These are phyloP conservation scores for Perkinsus marinus DNA, from an alignment of 169 alveolate genomes.

Conservation along the genomic window DNA sequence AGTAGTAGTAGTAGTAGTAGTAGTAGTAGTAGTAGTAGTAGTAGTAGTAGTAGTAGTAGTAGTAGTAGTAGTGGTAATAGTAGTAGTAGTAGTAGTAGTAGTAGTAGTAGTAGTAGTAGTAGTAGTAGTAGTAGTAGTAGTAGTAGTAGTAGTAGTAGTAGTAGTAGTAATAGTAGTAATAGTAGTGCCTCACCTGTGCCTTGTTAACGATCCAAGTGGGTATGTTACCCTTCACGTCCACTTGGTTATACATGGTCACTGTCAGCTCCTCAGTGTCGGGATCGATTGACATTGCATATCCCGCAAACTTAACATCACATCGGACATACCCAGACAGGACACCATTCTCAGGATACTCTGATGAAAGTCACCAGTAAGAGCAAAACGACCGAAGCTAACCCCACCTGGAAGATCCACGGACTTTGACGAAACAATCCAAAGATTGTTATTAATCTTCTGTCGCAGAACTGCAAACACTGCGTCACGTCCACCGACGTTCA, in stretches of 20 bases:
- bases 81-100: too few species aligned
- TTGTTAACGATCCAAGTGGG: background rate
- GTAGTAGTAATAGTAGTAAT: too few species aligned
- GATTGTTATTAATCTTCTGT: background rate
- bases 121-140: too few species aligned
- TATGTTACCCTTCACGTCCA: background rate
- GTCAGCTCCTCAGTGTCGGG: background rate
- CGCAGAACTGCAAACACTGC: background rate
- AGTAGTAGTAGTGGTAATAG: too few species aligned
- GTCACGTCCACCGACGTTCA: background rate
- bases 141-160: too few species aligned
- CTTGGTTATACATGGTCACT: background rate
- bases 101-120: too few species aligned
- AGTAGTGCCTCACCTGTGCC: background rate
- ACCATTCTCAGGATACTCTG: background rate
- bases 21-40: too few species aligned
- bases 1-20: too few species aligned
- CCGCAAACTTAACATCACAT: background rate
- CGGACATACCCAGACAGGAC: background rate
- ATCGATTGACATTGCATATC: background rate
- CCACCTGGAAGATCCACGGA: background rate
- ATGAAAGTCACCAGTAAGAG: background rate
- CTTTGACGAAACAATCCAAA: background rate
- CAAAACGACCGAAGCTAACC: background rate
- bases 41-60: too few species aligned